Base-by-base conservation (phyloP, 345 rosid species). In the Cardiospermum halicacabum region DNA sequence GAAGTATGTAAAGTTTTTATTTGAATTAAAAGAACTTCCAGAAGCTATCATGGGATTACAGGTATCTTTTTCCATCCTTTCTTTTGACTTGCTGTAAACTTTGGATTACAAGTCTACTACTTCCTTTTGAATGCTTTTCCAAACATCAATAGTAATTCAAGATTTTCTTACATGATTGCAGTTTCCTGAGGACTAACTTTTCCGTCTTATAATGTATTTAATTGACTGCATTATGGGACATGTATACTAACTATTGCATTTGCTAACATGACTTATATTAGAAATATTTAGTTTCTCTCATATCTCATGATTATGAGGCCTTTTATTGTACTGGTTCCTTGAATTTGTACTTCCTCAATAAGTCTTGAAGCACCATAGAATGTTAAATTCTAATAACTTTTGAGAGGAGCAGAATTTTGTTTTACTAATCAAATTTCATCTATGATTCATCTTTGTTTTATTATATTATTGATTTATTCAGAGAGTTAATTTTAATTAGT, bases 31-130 rank as follows among this genome's bases (percentile, higher is more conserved):
- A 19, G 99, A 94, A 71, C 96, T 94, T 72, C 96, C 99, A 0
- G 91, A 91, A 74, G 96, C 99, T 72, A 80, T 94, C 67, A 91
- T 85, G 84, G 99, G 82, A 26, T 81, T 94, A 81, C 99, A 94
- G 96, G 99, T 85, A 68, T 13, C 62, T 50, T 40, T 26, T 5
- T 12, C 4, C 37, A 2, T n/a, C 40, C 9, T 62, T 34, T 5
- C 8, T 12, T 60, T 32, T 53, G 19, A 43, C 25, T 22, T 37
- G 63, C 30, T 51, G 47, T 37, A 19, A 56, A 31, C 32, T 59
- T 34, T 30, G 32, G 25, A 18, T 62, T 72, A 55, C 55, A 18
- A 25, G 45, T 53, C 30, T 64, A 36, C 30, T 42, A 60, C 39
- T 13, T 40, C 42, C 50, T 18, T 24, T 45, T 60, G 24, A 27